Evolutionary conservation across 257 asterid genomes (phyloP).

Genomic region (Parsonsia alboflavescens): DNA sequence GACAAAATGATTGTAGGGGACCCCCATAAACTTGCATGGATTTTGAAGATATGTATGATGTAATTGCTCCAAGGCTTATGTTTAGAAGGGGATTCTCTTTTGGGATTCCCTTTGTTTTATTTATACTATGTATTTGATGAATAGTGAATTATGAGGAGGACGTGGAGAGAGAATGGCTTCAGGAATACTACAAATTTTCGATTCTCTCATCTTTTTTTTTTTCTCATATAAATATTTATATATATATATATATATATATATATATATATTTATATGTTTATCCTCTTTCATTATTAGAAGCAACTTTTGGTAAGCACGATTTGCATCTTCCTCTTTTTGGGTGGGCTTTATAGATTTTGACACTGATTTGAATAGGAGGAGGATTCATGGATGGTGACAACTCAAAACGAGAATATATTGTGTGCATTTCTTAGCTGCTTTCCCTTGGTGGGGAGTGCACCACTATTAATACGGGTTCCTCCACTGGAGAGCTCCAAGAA

Average conservation of each 20-base stretch:
- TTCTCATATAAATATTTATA: too few species aligned
- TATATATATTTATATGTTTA: too few species aligned
- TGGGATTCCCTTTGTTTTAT: too few species aligned
- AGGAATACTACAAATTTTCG: not conserved
- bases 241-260: too few species aligned
- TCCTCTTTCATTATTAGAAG: not conserved
- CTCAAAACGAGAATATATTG: not conserved
- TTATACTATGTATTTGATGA: not conserved
- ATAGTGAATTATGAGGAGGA: not conserved
- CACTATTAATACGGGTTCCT: not conserved
- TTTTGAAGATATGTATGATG: not conserved
- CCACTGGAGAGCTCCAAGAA: not conserved
- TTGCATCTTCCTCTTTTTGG: not conserved
- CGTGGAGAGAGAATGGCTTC: not conserved
- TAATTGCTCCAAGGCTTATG: not conserved
- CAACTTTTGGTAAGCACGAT: not conserved
- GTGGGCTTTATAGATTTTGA: constrained; percentile 2
- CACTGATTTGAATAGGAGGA: not conserved
- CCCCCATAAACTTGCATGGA: not conserved
- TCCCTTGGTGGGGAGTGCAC: not conserved
- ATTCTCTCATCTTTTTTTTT: too few species aligned
- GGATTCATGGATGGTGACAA: constrained; percentile 2
- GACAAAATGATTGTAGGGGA: not conserved
- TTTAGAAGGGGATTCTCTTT: not conserved
- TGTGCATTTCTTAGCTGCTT: not conserved